A percentile compares a stretch with the other conserved stretches of the same genome.
phyloP scores from a whole-genome alignment of 192 early-diverging fungal genomes.

The Coemansia sp. region DNA sequence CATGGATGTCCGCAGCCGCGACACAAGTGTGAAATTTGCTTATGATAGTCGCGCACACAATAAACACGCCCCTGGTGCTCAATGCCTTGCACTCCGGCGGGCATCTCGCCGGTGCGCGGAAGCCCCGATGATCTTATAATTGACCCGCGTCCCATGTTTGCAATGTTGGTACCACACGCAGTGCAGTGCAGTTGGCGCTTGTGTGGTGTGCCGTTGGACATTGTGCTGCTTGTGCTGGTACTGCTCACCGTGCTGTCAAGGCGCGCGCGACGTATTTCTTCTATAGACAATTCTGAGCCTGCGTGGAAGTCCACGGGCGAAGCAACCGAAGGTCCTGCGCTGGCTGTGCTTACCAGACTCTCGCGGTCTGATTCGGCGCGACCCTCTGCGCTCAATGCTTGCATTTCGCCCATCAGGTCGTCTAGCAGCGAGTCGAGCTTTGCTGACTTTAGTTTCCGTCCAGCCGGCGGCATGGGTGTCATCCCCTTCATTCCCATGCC shows the following conservation, averaged over 20 bases:
- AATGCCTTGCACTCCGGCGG: slow-evolving; percentile 25
- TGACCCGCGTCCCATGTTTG: slow-evolving; percentile 10
- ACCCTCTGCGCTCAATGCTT: slow-evolving; percentile 42
- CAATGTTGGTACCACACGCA: slow-evolving; percentile 30
- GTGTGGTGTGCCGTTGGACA: slow-evolving; percentile 28
- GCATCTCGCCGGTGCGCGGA: slow-evolving; percentile 23
- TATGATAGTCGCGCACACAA: slow-evolving; percentile 43
- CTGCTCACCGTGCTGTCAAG: slow-evolving; percentile 51
- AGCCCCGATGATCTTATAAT: slow-evolving; percentile 28
- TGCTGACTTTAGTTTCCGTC: slow-evolving; percentile 32
- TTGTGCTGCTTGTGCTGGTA: slow-evolving; percentile 48
- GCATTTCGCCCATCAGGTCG: slow-evolving; percentile 54
- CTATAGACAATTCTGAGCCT: slow-evolving; percentile 7
- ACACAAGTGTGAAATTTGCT: slow-evolving; percentile 11
- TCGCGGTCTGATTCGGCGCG: slow-evolving; percentile 52
- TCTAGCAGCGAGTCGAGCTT: slow-evolving; percentile 52
- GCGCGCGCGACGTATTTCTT: slow-evolving; percentile 22
- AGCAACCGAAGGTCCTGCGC: slow-evolving; percentile 14
- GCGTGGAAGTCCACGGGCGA: slow-evolving; percentile 20
- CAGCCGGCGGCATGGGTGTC: slow-evolving; percentile 2
- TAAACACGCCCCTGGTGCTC: slow-evolving; percentile 46
- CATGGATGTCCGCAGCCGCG: slow-evolving; percentile 31
- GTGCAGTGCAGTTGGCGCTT: slow-evolving; percentile 25
- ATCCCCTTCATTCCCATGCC: neutral
- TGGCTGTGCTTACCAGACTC: slow-evolving; percentile 42